These are phyloP conservation scores for Albugo candida DNA, from an alignment of 352 stramenopile species.

Conservation along the genomic window DNA sequence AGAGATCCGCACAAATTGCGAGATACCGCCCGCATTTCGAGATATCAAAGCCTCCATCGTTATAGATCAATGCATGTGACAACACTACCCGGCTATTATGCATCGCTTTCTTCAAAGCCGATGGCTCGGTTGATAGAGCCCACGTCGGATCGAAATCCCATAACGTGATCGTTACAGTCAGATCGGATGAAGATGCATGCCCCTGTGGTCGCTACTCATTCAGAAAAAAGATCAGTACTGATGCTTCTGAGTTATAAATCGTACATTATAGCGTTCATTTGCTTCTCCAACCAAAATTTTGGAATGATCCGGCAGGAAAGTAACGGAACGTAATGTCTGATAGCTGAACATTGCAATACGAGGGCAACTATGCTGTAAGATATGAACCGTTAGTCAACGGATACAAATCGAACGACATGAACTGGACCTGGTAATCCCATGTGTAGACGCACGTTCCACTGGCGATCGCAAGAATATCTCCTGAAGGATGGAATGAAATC, in stretches of 20 bases:
- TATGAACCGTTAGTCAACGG: neutral
- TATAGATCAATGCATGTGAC: conserved; percentile 90
- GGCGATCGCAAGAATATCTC: conserved; percentile 87
- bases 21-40: conserved; percentile 87
- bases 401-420: conserved; percentile 13
- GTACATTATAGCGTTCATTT: conserved; percentile 77
- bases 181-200: conserved; percentile 52
- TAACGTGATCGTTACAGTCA: conserved; percentile 87
- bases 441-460: conserved; percentile 89
- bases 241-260: conserved; percentile 2
- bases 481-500: conserved; percentile 90
- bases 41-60: conserved; percentile 95
- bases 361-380: conserved; percentile 41
- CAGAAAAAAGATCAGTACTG: neutral
- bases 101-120: conserved; percentile 67
- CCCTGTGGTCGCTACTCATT: conserved; percentile 39
- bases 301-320: conserved; percentile 79
- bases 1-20: conserved; percentile 90
- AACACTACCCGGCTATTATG: conserved; percentile 69
- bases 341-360: conserved; percentile 80
- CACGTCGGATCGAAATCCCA: conserved; percentile 87
- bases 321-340: conserved; percentile 83
- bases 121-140: conserved; percentile 43
- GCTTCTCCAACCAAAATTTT: conserved; percentile 90
- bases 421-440: conserved; percentile 85